Base-by-base conservation (phyloP, 768 basidiomycete genomes). In the Suillus lakei region DNA sequence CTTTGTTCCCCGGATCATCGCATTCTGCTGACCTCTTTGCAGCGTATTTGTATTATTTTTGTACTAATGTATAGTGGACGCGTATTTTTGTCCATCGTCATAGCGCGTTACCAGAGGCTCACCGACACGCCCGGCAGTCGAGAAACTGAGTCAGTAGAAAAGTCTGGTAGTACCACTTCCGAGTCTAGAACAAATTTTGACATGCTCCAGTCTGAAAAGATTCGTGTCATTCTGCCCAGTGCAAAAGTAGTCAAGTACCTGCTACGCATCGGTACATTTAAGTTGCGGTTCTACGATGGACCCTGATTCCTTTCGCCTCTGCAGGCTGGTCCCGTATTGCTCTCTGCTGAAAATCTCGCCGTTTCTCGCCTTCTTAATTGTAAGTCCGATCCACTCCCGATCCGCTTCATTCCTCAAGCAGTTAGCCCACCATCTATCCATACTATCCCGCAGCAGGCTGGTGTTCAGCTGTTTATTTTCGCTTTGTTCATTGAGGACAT, bases 351-450 rank as follows among this genome's bases (percentile, higher is more conserved):
- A 91, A 30, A 82, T 74, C 23, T 74, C 71, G 23, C 75, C 79
- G 36, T 70, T 66, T 60, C 91, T 84, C 46, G 86, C 88, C 60
- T 80, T 82, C 60, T 68, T 64, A 38, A 91, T 85, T 61, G 83
- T 67, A n/a, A 71, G 74, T 36, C 80, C 78, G 44, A 92, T 80
- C 83, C 85, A 88, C 30, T 76, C 71, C 67, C 90, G 80, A 67
- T 90, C 88, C 65, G 80, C 76, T n/a, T 83, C 81, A 67, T 88
- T 82, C 66, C 91, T 81, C 60, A 91, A 77, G 72, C 91, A 92
- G 70, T 90, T 90, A 23, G 86, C 86, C 91, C 91, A 92, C 88
- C 89, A 93, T 64, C 81, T 79, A 66, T 91, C 91, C 90, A 92
- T 91, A 73, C 91, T 92, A 67, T 77, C 76, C 58, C 75, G 73